A percentile compares a stretch with the other conserved stretches of the same genome.
Evolutionary conservation across 805 yeast genomes (phyloP).

Genomic region (Tetrapisispora taiwanensis): DNA sequence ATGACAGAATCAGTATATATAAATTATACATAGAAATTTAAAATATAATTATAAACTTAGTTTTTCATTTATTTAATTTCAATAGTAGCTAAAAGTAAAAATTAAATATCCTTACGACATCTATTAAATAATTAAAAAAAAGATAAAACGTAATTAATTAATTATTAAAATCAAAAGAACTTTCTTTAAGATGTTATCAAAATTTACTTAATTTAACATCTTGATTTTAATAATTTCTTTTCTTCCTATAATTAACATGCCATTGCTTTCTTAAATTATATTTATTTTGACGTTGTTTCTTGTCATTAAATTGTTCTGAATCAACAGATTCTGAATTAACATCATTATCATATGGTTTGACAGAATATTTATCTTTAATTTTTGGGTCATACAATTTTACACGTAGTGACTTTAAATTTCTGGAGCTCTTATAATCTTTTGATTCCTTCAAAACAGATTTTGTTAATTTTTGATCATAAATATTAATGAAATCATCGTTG

Average conservation of each 20-base stretch:
- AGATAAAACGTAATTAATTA: too few species aligned
- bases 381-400: background rate
- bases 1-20: background rate
- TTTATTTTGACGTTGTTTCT: slow-evolving; percentile 1
- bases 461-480: background rate
- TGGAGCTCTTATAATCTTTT: background rate
- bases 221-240: background rate
- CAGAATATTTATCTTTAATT: background rate
- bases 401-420: background rate
- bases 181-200: too few species aligned
- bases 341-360: background rate
- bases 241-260: background rate
- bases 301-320: background rate
- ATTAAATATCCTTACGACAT: too few species aligned
- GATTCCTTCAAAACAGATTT: background rate
- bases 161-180: too few species aligned
- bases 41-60: too few species aligned
- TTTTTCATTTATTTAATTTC: too few species aligned
- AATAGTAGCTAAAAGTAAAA: too few species aligned
- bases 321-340: background rate
- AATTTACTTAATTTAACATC: background rate
- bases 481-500: background rate
- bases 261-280: slow-evolving; percentile 1
- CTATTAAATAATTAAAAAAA: too few species aligned
- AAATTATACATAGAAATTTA: too few species aligned